Conservation (phyloP, 306 rosid genomes). For the Medicago arabica region DNA sequence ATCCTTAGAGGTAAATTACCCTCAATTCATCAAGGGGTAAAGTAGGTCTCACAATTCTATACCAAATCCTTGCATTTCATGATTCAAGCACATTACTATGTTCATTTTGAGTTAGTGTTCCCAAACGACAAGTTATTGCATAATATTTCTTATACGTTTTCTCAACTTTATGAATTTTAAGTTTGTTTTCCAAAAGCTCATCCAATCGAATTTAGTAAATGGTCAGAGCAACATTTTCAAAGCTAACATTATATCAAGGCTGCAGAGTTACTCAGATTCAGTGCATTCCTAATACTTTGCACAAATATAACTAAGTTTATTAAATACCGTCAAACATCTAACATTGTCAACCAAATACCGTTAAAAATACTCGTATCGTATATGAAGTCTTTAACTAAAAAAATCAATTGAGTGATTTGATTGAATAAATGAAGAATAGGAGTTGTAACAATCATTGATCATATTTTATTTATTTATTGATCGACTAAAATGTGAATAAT, state of each 20-base stretch:
- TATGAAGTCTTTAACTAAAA: no score
- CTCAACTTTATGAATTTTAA: constrained; percentile 3
- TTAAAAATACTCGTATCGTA: no score
- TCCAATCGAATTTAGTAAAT: neutral
- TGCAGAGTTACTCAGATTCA: neutral
- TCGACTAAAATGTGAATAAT: no score
- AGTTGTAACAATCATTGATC: no score
- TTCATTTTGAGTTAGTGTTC: constrained; percentile 4
- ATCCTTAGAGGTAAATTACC: no score
- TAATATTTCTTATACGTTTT: constrained; percentile 3
- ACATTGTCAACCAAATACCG: no score
- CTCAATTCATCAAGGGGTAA: no score
- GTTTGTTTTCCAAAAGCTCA: constrained; percentile 12
- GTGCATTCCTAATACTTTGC: constrained; percentile 4
- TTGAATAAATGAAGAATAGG: no score
- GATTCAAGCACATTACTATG: neutral
- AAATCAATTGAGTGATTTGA: no score
- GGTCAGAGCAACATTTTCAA: neutral
- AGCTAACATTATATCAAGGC: neutral
- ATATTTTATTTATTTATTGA: no score
- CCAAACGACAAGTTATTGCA: constrained; percentile 23
- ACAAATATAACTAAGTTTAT: neutral
- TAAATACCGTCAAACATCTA: no score
- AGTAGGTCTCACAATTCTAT: neutral
- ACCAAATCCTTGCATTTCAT: neutral